These are phyloP conservation scores for Boletellus ananiceps DNA, from an alignment of 768 basidiomycete genomes.

Conservation along the genomic window DNA sequence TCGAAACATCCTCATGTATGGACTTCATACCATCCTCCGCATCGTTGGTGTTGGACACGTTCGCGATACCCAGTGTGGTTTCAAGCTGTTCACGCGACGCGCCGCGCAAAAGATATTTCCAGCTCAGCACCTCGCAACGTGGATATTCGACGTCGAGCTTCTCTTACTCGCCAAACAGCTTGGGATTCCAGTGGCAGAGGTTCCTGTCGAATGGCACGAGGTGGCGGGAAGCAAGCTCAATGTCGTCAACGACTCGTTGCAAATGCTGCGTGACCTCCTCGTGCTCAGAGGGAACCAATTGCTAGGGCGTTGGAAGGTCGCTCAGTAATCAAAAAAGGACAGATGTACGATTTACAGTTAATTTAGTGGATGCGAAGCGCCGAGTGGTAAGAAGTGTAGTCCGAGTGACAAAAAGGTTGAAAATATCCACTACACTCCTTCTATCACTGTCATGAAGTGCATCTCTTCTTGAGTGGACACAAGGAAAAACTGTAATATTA, in stretches of 20 bases:
- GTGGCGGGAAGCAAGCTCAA: constrained; percentile 90
- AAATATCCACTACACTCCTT: constrained; percentile 11
- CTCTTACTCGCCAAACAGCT: constrained; percentile 79
- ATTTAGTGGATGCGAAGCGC: constrained; percentile 21
- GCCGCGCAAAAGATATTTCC: constrained; percentile 85
- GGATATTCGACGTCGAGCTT: constrained; percentile 97
- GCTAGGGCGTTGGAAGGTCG: constrained; percentile 67
- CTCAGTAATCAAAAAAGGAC: constrained; percentile 7
- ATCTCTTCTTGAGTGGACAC: constrained; percentile 26
- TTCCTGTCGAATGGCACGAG: constrained; percentile 91
- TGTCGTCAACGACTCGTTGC: constrained; percentile 76
- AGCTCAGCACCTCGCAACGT: constrained; percentile 78
- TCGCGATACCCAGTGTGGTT: constrained; percentile 94
- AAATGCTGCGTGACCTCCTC: constrained; percentile 86
- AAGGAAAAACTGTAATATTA: constrained; percentile 29
- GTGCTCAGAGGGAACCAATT: constrained; percentile 80
- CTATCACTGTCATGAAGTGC: constrained; percentile 19
- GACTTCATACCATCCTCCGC: constrained; percentile 82
- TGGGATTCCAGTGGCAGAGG: constrained; percentile 75
- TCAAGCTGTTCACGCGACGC: constrained; percentile 87
- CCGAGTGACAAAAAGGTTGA: constrained; percentile 12
- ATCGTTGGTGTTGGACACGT: constrained; percentile 88
- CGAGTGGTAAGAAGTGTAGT: constrained; percentile 3
- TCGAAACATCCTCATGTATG: constrained; percentile 92
- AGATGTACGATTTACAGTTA: constrained; percentile 25